These are phyloP conservation scores for Teunomyces aglyptinius DNA, from an alignment of 805 yeast species.

Conservation along the genomic window DNA sequence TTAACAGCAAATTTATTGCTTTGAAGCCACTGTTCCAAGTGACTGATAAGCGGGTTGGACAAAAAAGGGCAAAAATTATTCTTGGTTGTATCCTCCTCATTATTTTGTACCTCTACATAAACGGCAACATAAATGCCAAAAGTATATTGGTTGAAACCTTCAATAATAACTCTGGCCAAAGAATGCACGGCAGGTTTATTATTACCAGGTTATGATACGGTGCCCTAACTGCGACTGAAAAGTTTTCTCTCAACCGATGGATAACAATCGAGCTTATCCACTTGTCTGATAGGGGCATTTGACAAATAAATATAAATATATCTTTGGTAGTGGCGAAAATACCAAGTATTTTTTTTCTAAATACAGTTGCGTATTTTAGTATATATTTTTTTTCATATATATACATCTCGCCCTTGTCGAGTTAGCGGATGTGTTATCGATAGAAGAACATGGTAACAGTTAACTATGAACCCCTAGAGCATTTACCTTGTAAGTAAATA, in stretches of 20 bases:
- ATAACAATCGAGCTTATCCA: not conserved
- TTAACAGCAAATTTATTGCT: no score
- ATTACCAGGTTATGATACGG: not conserved
- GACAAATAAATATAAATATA: no score
- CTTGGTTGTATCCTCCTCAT: no score
- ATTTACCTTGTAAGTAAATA: slow-evolving; percentile 38
- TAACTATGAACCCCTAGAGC: slow-evolving; percentile 35
- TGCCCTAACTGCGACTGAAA: not conserved
- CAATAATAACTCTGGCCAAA: not conserved
- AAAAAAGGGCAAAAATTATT: no score
- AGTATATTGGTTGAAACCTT: no score
- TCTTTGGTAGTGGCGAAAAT: not conserved
- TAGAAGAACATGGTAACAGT: slow-evolving; percentile 12
- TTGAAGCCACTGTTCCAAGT: no score
- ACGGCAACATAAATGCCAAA: no score
- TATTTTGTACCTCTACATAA: no score
- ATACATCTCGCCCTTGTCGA: not conserved
- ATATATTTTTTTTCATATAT: not conserved
- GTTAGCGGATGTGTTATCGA: not conserved
- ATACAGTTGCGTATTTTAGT: no score
- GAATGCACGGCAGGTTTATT: not conserved
- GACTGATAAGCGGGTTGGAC: no score
- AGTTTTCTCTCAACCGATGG: not conserved
- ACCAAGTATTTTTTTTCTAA: slow-evolving; percentile 1
- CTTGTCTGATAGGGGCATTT: not conserved